These are phyloP conservation scores for Biancaea sappan DNA, from an alignment of 306 rosid genomes.

Conservation along the genomic window DNA sequence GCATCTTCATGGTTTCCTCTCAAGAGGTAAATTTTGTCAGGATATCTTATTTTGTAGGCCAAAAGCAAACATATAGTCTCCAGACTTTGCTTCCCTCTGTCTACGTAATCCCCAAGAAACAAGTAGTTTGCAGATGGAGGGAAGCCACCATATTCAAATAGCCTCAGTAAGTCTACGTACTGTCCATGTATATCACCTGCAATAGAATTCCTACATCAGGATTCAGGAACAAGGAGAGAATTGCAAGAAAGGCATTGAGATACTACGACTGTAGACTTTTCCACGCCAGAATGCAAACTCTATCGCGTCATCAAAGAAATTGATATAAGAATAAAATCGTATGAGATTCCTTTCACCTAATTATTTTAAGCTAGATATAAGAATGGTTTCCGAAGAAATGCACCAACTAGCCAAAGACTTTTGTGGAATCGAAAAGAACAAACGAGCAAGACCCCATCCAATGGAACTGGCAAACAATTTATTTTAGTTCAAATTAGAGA, in stretches of 20 bases:
- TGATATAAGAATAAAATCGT: background rate
- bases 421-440: background rate
- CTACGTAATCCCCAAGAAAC: slow-evolving; percentile 88
- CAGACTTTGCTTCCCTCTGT: slow-evolving; percentile 89
- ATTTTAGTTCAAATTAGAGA: too few relatives aligned
- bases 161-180: slow-evolving; percentile 69
- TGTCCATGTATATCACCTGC: slow-evolving; percentile 94
- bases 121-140: slow-evolving; percentile 81
- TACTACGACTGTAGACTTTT: slow-evolving; percentile 18
- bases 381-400: background rate
- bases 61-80: slow-evolving; percentile 87
- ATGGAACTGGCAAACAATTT: background rate
- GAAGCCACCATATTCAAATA: slow-evolving; percentile 74
- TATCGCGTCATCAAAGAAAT: background rate
- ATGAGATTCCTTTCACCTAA: background rate
- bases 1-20: slow-evolving; percentile 96
- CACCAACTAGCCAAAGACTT: background rate
- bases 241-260: slow-evolving; percentile 3
- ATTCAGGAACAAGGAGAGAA: slow-evolving; percentile 25
- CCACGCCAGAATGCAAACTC: slow-evolving; percentile 15
- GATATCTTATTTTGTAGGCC: slow-evolving; percentile 79
- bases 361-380: slow-evolving; percentile 5
- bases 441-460: background rate
- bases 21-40: slow-evolving; percentile 63
- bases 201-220: slow-evolving; percentile 37